Evolutionary conservation across 192 early-diverging fungal species (phyloP), one percentile per base, ranked within the genome.

Genomic region (Gaertneriomyces semiglobifer): DNA sequence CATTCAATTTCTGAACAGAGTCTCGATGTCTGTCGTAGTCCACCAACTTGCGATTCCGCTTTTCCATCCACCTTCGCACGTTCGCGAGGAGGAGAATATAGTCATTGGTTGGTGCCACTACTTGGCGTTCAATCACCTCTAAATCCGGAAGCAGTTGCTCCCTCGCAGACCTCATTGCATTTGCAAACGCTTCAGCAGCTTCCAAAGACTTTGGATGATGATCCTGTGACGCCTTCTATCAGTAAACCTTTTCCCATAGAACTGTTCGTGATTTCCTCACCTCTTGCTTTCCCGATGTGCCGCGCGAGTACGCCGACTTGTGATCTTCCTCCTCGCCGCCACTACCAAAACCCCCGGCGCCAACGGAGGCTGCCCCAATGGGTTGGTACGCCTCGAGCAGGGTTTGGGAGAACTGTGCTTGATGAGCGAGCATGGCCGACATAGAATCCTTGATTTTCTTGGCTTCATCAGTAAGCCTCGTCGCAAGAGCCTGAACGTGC

Each of bases 1-100:
- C 86, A 53, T 85, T 77, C 19, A 93, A 63, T 73, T 95, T 97
- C 46, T 88, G 84, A 40, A 94, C 75, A 14, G 77, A 75, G 40
- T 81, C 77, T 8, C 85, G 72, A 74, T 88, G 88, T 39, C 96
- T 84, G 68, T 98, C 96, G 72, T 91, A 97, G 74, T 98, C 96
- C 7, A 95, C 66, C 44, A 92, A 74, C 77, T 98, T 98, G 77
- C 94, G 93, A 41, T 86, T 83, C 20, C 94, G 85, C 79, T 98
- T 98, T 6, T 81, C 83, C 40, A 98, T 92, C 10, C 90, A 82
- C 69, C 87, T 89, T 72, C 87, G 84, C 44, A 98, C 89, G 46
- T 85, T 77, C 62, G 89, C 86, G 74, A 92, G 78, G 62, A 96
- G 75, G 5, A 73, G 72, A 53, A 91, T 76, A 60, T 91, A 79